These are phyloP conservation scores for Boletus sp. DNA, from an alignment of 1,284 basidiomycete genomes.

Conservation along the genomic window DNA sequence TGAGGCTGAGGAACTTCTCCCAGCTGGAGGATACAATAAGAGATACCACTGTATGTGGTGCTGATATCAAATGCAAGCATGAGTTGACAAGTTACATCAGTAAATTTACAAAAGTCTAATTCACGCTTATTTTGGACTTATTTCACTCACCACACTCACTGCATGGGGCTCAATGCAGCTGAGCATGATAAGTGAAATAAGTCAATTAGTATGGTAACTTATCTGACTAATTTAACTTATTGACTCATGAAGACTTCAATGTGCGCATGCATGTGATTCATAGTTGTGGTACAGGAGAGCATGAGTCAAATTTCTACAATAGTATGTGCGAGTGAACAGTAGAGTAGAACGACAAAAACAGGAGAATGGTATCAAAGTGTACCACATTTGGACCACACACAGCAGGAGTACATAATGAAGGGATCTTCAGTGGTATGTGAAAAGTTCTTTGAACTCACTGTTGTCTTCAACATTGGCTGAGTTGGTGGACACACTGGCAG, in stretches of 20 bases:
- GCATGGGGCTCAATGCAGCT: not conserved
- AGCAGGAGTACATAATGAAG: too few species aligned
- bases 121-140: not conserved
- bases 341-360: too few species aligned
- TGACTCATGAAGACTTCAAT: not conserved
- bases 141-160: not conserved
- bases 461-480: too few species aligned
- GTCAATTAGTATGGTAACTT: not conserved
- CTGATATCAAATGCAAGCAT: slow-evolving; percentile 54
- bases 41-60: slow-evolving; percentile 51
- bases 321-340: too few species aligned
- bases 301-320: too few species aligned
- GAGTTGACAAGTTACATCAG: slow-evolving; percentile 38
- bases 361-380: too few species aligned
- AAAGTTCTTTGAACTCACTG: too few species aligned
- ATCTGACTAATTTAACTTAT: not conserved
- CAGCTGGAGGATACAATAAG: slow-evolving; percentile 48
- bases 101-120: not conserved
- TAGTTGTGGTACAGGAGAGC: not conserved
- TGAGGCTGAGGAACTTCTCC: slow-evolving; percentile 48
- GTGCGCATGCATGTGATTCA: not conserved
- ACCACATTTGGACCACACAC: too few species aligned
- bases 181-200: not conserved
- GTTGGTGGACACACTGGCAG: too few species aligned
- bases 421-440: too few species aligned